Base-by-base conservation (phyloP, 164 flowering plant genomes). In the Nelumbo lutea region DNA sequence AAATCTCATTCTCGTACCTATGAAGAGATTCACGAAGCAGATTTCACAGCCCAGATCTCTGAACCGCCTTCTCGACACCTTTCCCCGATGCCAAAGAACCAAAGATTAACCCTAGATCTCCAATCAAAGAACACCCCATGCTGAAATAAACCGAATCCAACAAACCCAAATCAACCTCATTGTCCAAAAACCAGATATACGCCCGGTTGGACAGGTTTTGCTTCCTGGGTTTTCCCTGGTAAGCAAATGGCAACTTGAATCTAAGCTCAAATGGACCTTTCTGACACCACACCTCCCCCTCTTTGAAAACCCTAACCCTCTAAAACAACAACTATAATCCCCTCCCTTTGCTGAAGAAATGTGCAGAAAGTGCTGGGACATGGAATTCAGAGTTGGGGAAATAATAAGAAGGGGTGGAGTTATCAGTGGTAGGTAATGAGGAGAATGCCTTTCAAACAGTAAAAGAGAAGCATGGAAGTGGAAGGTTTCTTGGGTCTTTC, bases 391-490 rank as follows among this genome's bases (percentile, higher is more conserved):
- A 48, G 42, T 10, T 46, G 14, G 74, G 61, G 50, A 41, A 68
- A 57, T 48, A 59, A 72, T 44, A 82, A 66, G 81, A 72, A 82
- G 85, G 58, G 78, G 65, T 77, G 91, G 89, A 86, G 87, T 84
- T 86, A 82, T 88, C 98, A 85, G 85, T 69, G 86, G 89, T 92
- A 83, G 96, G 94, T 88, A 79, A 80, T 78, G 82, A 62, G 79
- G 70, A 79, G 42, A 40, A 6, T 9, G 27, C 27, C 71, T 57
- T 40, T 42, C 61, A 42, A 59, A 47, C 57, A 5, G 59, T 55
- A 60, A 70, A 73, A 61, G 61, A 64, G 59, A 74, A 63, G 67
- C 67, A 47, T 68, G 68, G 69, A 65, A 58, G 43, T 76, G 70
- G 47, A 62, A 76, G 79, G 74, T 73, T 65, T 69, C 61, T 63